These are phyloP conservation scores for Alnus glutinosa DNA, from an alignment of 306 rosid species.

Conservation along the genomic window DNA sequence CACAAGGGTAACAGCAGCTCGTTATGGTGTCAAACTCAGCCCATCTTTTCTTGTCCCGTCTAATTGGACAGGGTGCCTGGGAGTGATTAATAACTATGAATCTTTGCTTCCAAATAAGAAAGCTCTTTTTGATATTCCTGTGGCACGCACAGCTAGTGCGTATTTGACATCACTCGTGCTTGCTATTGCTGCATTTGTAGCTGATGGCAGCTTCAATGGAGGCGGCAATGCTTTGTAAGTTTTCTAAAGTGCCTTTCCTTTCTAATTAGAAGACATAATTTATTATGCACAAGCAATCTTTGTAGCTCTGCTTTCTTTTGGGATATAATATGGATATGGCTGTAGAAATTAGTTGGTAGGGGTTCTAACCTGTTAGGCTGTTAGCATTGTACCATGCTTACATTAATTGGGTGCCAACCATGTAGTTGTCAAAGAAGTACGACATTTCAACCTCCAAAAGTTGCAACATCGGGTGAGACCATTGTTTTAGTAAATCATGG, in stretches of 20 bases:
- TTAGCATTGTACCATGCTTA: not conserved
- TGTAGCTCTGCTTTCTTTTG: not conserved
- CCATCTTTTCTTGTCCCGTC: conserved; percentile 95
- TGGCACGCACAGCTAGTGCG: conserved; percentile 85
- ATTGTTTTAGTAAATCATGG: not conserved
- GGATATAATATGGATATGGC: not conserved
- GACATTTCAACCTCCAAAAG: not conserved
- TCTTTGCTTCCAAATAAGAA: conserved; percentile 80
- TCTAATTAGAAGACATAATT: not conserved
- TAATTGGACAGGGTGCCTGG: conserved; percentile 91
- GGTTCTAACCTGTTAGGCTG: not conserved
- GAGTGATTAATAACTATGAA: conserved; percentile 92
- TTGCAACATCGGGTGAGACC: not conserved
- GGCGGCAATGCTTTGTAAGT: conserved; percentile 92
- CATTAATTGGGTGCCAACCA: not conserved
- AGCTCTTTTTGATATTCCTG: conserved; percentile 89
- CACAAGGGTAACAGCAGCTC: conserved; percentile 87
- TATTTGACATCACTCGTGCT: conserved; percentile 78
- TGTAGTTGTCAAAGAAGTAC: not conserved
- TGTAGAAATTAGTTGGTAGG: not conserved
- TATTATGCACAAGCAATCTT: not conserved
- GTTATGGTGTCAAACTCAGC: conserved; percentile 81
- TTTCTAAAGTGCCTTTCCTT: conserved; percentile 3
- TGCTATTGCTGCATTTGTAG: conserved; percentile 78
- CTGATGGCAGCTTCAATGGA: conserved; percentile 91